These are phyloP conservation scores for Phialophora tarda DNA, from an alignment of 2,329 filamentous ascomycete species.

Conservation along the genomic window DNA sequence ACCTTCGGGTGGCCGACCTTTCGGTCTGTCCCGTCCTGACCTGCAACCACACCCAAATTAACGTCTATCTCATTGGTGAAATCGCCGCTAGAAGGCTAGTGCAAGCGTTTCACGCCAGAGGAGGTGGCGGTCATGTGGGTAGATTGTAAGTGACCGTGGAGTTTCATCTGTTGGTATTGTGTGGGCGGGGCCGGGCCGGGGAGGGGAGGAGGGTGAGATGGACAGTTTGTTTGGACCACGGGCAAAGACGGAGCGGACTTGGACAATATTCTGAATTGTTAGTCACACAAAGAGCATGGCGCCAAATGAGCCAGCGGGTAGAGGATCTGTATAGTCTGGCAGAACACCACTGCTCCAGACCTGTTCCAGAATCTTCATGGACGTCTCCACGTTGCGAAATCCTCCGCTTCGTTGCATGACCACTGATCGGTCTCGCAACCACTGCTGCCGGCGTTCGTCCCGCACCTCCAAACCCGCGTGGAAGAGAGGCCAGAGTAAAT, in stretches of 20 bases:
- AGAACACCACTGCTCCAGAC: conserved; percentile 7
- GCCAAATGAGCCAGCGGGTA: not conserved
- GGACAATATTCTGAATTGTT: not conserved
- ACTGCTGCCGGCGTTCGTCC: conserved; percentile 1
- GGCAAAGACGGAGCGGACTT: too few relatives aligned
- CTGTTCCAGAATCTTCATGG: conserved; percentile 18
- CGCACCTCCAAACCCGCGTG: conserved; percentile 17
- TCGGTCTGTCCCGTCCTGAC: conserved; percentile 50
- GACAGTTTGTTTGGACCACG: too few relatives aligned
- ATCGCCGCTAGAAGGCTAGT: conserved; percentile 59
- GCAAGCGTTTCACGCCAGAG: not conserved
- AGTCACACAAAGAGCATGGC: conserved; percentile 20
- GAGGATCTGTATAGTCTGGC: conserved; percentile 11
- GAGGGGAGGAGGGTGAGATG: too few relatives aligned
- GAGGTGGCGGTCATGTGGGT: not conserved
- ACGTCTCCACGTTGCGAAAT: conserved; percentile 21
- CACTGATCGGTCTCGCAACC: conserved; percentile 8
- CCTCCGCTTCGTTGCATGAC: conserved; percentile 21
- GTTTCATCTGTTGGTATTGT: not conserved
- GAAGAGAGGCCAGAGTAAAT: conserved; percentile 24
- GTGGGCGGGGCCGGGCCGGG: too few relatives aligned
- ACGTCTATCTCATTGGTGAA: conserved; percentile 60
- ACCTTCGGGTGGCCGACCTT: conserved; percentile 51
- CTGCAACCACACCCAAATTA: conserved; percentile 59
- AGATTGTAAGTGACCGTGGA: not conserved